A percentile compares a stretch with the other conserved stretches of the same genome.
Conservation (phyloP, 2,329 filamentous ascomycete genomes). For the Zymoseptoria pseudotritici region DNA sequence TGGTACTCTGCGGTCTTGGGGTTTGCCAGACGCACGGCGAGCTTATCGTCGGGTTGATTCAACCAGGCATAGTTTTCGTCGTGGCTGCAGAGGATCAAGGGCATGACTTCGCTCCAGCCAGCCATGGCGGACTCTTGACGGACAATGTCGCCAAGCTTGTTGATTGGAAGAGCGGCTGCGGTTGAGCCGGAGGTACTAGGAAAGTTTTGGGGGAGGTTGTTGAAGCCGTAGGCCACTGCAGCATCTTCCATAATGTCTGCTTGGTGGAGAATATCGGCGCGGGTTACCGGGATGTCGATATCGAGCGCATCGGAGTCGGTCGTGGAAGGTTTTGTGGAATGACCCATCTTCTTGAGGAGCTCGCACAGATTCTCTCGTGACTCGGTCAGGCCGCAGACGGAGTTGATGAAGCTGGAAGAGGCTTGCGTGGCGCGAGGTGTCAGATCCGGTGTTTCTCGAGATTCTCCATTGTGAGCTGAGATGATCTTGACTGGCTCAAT, state of each 20-base stretch:
- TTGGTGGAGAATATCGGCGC: conserved; percentile 91
- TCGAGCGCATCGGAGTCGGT: conserved; percentile 61
- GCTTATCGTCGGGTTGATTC: conserved; percentile 79
- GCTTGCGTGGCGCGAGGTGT: conserved; percentile 69
- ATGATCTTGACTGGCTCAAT: conserved; percentile 90
- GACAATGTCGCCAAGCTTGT: conserved; percentile 90
- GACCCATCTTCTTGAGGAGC: conserved; percentile 82
- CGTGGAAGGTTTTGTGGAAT: conserved; percentile 67
- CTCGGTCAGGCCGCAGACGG: conserved; percentile 75
- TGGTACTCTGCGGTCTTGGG: conserved; percentile 92
- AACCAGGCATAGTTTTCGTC: conserved; percentile 97
- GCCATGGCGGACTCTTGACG: conserved; percentile 84
- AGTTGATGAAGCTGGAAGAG: conserved; percentile 88
- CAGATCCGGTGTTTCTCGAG: conserved; percentile 73
- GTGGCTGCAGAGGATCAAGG: conserved; percentile 91
- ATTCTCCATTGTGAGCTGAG: conserved; percentile 82
- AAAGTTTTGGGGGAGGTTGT: conserved; percentile 80
- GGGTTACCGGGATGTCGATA: conserved; percentile 76
- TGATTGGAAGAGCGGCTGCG: conserved; percentile 79
- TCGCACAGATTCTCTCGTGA: conserved; percentile 68
- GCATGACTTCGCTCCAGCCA: conserved; percentile 94
- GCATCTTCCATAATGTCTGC: conserved; percentile 99
- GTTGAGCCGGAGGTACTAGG: conserved; percentile 81
- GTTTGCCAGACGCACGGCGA: conserved; percentile 78
- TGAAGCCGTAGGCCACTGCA: conserved; percentile 95